Evolutionary conservation across 495 filamentous ascomycete genomes (phyloP).

Genomic region (Penicillium robsamsonii): DNA sequence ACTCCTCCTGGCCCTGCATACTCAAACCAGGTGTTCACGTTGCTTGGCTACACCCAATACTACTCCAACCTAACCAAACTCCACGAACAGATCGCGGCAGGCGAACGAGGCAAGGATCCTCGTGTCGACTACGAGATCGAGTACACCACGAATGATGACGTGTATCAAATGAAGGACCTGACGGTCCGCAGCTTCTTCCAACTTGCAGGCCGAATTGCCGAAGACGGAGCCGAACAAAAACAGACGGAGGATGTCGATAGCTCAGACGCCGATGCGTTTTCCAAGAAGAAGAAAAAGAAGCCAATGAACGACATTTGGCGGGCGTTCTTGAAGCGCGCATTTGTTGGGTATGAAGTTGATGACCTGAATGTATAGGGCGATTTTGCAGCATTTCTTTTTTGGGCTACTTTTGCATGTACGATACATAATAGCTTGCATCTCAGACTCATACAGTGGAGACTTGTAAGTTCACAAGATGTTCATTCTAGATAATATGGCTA

Average conservation of each 20-base stretch:
- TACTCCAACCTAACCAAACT: conserved; percentile 87
- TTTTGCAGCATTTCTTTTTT: conserved; percentile 8
- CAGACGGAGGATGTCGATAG: conserved; percentile 9
- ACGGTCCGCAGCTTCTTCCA: conserved; percentile 79
- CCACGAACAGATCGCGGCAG: conserved; percentile 59
- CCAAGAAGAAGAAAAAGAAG: conserved; percentile 43
- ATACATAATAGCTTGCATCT: conserved; percentile 4
- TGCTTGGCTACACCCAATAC: conserved; percentile 82
- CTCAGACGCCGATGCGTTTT: conserved; percentile 18
- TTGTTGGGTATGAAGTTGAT: conserved; percentile 67
- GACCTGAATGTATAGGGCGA: conserved; percentile 44
- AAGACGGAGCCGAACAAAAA: conserved; percentile 35
- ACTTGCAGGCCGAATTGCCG: conserved; percentile 75
- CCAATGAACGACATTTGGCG: conserved; percentile 60
- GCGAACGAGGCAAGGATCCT: conserved; percentile 43
- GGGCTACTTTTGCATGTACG: conserved; percentile 7
- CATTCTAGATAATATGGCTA: not conserved
- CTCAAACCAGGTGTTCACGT: conserved; percentile 75
- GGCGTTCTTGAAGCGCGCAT: conserved; percentile 74
- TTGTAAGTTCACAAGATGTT: not conserved
- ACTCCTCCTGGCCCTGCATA: conserved; percentile 87
- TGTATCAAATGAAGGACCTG: conserved; percentile 76
- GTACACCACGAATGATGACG: conserved; percentile 75
- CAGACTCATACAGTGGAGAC: not conserved
- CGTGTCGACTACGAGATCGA: conserved; percentile 77